Evolutionary conservation across 306 rosid species (phyloP), one percentile per base, ranked within the genome.

Genomic region (Dalbergia cochinchinensis): DNA sequence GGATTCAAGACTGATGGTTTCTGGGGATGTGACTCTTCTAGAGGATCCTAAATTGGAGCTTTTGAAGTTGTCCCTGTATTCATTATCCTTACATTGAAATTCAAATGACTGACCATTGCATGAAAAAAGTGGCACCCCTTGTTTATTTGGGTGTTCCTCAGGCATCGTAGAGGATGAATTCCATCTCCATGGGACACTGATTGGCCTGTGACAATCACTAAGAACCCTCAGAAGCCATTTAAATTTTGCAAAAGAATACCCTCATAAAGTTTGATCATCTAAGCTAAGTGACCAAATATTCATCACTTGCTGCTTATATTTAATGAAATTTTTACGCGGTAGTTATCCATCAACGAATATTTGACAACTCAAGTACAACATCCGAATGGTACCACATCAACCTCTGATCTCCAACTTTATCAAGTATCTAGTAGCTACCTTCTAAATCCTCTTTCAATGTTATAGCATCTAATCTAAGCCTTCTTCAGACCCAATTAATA

Each of bases 11-110:
- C 89, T 83, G 55, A 83, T 75, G 57, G 88, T 91, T 85, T 91
- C 97, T 4, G 97, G 98, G 15, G 98, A 95, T 34, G 96, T 84
- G 48, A 86, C 86, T 20, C 85, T 88, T 71, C 82, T 83, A 42
- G 92, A 85, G 83, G 88, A 91, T 54, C 89, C 97, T 16, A 76
- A 74, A 57, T 86, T 44, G 69, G 88, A 87, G 74, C 80, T 85
- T 85, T 68, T 90, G 69, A 78, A 64, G 70, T 75, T 82, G 4
- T 78, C 87, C 53, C 60, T 82, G 85, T 66, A 78, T 57, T 86
- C 90, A 42, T 86, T 78, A 69, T 89, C 92, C 65, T 74, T 54
- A 55, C 60, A 75, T n/a, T 80, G 88, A 77, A 44, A 44, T 59
- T 92, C 97, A 19, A 73, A 71, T 34, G 89, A 44, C 0, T 85